phyloP scores from a whole-genome alignment of 2,329 filamentous ascomycete species.

The Fusarium decemcellulare region DNA sequence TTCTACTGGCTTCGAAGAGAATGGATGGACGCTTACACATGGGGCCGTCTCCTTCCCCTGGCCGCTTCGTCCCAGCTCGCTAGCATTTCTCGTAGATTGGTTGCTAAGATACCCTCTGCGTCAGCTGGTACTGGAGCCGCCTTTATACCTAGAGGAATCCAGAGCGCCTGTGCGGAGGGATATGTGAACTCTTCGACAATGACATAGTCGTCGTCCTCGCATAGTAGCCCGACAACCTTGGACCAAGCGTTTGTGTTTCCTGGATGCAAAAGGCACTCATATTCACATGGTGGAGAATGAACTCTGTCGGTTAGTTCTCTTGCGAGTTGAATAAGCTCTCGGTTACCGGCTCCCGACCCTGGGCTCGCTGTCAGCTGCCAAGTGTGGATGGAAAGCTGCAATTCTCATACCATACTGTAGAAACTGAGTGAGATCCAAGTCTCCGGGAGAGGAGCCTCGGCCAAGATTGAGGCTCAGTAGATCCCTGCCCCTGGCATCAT shows the following conservation, averaged over 20 bases:
- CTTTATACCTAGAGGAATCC: background rate
- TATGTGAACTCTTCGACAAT: background rate
- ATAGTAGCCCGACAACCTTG: background rate
- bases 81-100: background rate
- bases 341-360: background rate
- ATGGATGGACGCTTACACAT: background rate
- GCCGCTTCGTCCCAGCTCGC: background rate
- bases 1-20: background rate
- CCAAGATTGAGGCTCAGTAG: background rate
- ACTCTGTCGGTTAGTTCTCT: background rate
- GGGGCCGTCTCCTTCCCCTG: background rate
- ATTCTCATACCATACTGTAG: background rate
- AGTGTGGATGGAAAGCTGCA: fast-evolving
- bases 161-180: background rate
- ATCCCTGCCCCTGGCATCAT: background rate
- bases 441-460: background rate
- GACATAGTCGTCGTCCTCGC: background rate
- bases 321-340: background rate
- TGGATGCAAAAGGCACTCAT: background rate
- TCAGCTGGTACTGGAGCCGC: background rate
- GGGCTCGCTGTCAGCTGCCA: background rate
- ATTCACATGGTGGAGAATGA: background rate
- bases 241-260: slow-evolving; percentile 2
- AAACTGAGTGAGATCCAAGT: background rate
- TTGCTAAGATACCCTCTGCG: background rate